A percentile compares a stretch with the other conserved stretches of the same genome.
Evolutionary conservation across 2,329 filamentous ascomycete genomes (phyloP).

Genomic region (Aspergillus aculeatinus): DNA sequence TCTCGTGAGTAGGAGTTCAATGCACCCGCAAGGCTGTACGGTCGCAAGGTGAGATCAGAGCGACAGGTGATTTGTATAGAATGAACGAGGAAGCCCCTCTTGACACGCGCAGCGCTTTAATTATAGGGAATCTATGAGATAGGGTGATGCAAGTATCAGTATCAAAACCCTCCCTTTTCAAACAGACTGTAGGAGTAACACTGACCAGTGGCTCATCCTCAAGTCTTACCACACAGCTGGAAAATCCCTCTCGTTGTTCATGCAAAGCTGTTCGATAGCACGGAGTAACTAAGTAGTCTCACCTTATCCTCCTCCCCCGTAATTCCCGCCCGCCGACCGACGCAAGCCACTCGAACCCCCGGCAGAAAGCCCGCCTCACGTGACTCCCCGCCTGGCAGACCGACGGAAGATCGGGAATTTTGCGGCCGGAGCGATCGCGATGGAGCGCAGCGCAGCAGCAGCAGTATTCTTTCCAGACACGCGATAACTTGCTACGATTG

Average conservation of each 20-base stretch:
- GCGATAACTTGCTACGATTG: neutral
- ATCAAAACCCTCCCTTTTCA: neutral
- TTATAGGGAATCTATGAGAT: neutral
- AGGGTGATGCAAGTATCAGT: neutral
- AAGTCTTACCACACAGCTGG: neutral
- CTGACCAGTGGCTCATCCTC: neutral
- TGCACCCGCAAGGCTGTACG: neutral
- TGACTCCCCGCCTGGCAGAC: constrained; percentile 32
- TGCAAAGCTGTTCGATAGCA: neutral
- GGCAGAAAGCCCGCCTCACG: constrained; percentile 27
- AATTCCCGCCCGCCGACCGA: neutral
- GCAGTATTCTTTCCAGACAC: neutral
- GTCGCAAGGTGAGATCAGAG: neutral
- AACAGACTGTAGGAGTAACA: neutral
- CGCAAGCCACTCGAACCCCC: neutral
- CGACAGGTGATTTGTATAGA: neutral
- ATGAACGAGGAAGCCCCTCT: constrained; percentile 1
- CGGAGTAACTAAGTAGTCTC: neutral
- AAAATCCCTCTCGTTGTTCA: neutral
- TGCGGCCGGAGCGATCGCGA: constrained; percentile 4
- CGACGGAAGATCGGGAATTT: constrained; percentile 19
- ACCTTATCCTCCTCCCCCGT: neutral
- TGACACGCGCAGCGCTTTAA: constrained; percentile 11
- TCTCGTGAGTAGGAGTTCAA: neutral
- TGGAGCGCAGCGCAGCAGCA: neutral